Conservation (phyloP, 495 filamentous ascomycete species). For the Margaritispora aquatica region DNA sequence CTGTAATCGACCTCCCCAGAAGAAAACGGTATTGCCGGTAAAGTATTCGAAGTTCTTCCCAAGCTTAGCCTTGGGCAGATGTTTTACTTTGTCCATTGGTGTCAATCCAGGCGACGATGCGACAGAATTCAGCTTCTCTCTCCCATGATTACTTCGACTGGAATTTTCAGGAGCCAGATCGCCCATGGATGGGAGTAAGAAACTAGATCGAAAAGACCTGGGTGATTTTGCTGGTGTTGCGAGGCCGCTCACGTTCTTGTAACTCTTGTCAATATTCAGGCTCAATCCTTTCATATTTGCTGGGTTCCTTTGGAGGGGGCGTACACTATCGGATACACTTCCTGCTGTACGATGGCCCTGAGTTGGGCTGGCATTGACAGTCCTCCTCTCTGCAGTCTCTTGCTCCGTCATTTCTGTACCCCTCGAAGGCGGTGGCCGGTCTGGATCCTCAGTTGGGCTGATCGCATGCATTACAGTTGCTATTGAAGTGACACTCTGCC, state of each 20-base stretch:
- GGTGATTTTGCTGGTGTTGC: conserved; percentile 62
- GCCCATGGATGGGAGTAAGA: conserved; percentile 51
- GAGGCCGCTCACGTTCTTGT: conserved; percentile 39
- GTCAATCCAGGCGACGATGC: conserved; percentile 64
- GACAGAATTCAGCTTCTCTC: conserved; percentile 70
- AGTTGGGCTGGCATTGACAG: conserved; percentile 68
- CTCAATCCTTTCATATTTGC: conserved; percentile 45
- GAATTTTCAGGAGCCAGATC: conserved; percentile 41
- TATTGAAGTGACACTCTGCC: conserved; percentile 18
- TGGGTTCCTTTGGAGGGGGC: conserved; percentile 56
- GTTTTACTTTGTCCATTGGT: conserved; percentile 24
- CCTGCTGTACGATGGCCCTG: conserved; percentile 55
- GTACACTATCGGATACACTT: conserved; percentile 68
- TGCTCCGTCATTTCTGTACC: conserved; percentile 75
- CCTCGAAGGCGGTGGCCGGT: conserved; percentile 60
- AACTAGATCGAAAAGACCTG: conserved; percentile 64
- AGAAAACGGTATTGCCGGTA: conserved; percentile 86
- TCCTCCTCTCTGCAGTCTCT: conserved; percentile 54
- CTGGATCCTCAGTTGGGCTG: conserved; percentile 42
- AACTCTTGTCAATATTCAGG: conserved; percentile 51
- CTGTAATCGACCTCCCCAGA: conserved; percentile 74
- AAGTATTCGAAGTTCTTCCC: conserved; percentile 89
- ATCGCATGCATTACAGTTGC: conserved; percentile 16
- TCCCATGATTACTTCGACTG: conserved; percentile 49
- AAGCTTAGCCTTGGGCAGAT: conserved; percentile 19